These are phyloP conservation scores for Thermomucor indicae-seudaticae DNA, from an alignment of 371 early-diverging fungal species.

Conservation along the genomic window DNA sequence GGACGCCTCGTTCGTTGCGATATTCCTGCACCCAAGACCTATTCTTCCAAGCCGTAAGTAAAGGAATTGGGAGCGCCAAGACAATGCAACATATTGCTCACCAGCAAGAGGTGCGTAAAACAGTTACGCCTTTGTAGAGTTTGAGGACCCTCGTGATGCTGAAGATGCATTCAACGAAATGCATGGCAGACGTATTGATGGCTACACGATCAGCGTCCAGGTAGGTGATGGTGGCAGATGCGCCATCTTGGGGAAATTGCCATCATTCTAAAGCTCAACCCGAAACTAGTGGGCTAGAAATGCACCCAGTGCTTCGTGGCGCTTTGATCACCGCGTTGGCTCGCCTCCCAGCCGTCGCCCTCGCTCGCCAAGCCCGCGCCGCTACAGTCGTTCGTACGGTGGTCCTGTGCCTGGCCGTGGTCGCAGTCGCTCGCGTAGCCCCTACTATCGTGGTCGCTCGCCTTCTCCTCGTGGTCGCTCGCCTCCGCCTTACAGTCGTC, in stretches of 20 bases:
- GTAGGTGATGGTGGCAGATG: constrained; percentile 22
- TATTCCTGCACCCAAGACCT: constrained; percentile 74
- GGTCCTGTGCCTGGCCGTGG: constrained; percentile 7
- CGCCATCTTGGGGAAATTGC: not conserved
- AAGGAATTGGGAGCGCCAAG: not conserved
- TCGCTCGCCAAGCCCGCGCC: constrained; percentile 31
- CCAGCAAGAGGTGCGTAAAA: not conserved
- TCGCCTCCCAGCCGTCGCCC: constrained; percentile 64
- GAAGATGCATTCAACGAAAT: constrained; percentile 86
- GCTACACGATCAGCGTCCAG: constrained; percentile 76
- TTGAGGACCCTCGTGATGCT: constrained; percentile 83
- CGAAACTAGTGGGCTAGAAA: constrained; percentile 20
- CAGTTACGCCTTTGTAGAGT: constrained; percentile 92
- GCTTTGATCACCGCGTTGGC: constrained; percentile 76
- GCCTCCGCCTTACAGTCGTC: constrained; percentile 16
- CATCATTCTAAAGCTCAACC: not conserved
- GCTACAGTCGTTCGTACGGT: constrained; percentile 12
- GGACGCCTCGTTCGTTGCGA: constrained; percentile 81
- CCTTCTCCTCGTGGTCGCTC: constrained; percentile 19
- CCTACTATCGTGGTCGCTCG: constrained; percentile 12
- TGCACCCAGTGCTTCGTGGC: constrained; percentile 35
- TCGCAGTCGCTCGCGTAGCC: constrained; percentile 13
- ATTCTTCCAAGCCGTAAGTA: constrained; percentile 62
- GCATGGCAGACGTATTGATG: constrained; percentile 81
- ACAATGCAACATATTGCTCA: not conserved